Base-by-base conservation (phyloP, 768 basidiomycete genomes). In the Collybia sordida region DNA sequence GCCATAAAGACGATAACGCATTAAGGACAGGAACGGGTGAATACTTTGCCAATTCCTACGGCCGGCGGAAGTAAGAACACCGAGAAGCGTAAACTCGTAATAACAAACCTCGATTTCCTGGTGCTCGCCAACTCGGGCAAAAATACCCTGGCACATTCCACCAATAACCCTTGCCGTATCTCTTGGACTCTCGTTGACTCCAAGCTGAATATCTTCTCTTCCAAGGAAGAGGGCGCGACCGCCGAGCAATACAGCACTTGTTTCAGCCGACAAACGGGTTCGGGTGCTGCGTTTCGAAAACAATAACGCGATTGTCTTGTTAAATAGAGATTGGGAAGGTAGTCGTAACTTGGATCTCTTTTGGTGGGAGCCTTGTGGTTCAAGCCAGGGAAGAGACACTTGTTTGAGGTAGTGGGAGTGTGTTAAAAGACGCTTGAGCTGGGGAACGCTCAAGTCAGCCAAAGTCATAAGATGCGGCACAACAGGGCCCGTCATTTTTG, bases 81-180 rank as follows among this genome's bases (percentile, higher is more conserved):
- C 38, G 39, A 19, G 35, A 28, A 49, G 47, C 45, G 31, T 47
- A 45, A 45, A 19, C 14, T 9, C 28, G 8, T 19, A 40, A 17
- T 22, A 3, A 65, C 79, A 38, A 47, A 91, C 94, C 81, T 96
- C 95, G 42, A 98, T 87, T 65, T 99, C 97, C 1, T 78, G 75
- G 67, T 99, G 97, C 23, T 81, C 88, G 3, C 93, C 93, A 3
- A 99, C 95, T 40, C 97, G 87, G 21, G 97, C 96, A 72, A 98
- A 96, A 48, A 98, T 91, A 12, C 95, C 97, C 67, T 98, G 86
- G 50, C 88, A 90, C 95, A 98, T 97, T 3, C 91, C 90, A 2
- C 91, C 88, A 53, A 98, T 83, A 8, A 99, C 92, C 21, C 86
- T 79, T 11, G 92, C 88, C 0, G 90, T 84, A 71, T 99, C 97